Percentiles rank a stretch among this genome's conserved stretches.
Conservation (phyloP, 1,284 basidiomycete genomes). For the Acaromyces ingoldii region DNA sequence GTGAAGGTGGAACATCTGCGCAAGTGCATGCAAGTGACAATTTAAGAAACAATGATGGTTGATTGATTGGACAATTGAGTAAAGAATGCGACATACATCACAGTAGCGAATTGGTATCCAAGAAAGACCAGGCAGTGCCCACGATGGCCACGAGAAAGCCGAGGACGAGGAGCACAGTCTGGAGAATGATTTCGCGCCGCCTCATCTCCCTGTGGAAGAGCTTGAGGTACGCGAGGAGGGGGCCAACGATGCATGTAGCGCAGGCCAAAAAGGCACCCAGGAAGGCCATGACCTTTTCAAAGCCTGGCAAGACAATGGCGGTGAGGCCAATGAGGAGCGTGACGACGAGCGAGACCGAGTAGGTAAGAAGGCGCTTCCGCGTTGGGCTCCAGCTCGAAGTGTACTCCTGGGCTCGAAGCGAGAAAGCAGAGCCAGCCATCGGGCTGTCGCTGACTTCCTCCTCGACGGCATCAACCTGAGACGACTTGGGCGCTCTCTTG, state of each 20-base stretch:
- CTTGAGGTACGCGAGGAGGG: conserved; percentile 33
- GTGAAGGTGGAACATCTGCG: no score
- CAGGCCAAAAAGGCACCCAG: conserved; percentile 80
- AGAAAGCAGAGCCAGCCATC: conserved; percentile 24
- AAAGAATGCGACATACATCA: no score
- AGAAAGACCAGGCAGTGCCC: conserved; percentile 41
- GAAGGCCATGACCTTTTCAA: conserved; percentile 84
- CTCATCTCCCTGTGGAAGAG: conserved; percentile 29
- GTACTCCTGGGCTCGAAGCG: conserved; percentile 20
- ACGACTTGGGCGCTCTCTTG: neutral
- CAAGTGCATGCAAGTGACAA: no score
- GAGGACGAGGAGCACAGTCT: conserved; percentile 27
- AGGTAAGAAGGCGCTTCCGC: conserved; percentile 9
- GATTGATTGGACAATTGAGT: no score
- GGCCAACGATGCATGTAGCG: conserved; percentile 54
- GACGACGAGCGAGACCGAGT: conserved; percentile 24
- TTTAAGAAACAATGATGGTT: no score
- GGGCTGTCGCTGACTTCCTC: conserved; percentile 13
- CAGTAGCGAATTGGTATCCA: no score
- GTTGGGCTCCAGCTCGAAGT: conserved; percentile 9
- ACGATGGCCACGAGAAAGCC: conserved; percentile 30
- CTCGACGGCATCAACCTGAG: neutral
- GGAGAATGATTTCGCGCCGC: conserved; percentile 15
- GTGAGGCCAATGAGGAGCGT: conserved; percentile 31
- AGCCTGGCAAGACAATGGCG: conserved; percentile 65